Evolutionary conservation across 83 land plant species (phyloP).

Genomic region (Larix sibirica): DNA sequence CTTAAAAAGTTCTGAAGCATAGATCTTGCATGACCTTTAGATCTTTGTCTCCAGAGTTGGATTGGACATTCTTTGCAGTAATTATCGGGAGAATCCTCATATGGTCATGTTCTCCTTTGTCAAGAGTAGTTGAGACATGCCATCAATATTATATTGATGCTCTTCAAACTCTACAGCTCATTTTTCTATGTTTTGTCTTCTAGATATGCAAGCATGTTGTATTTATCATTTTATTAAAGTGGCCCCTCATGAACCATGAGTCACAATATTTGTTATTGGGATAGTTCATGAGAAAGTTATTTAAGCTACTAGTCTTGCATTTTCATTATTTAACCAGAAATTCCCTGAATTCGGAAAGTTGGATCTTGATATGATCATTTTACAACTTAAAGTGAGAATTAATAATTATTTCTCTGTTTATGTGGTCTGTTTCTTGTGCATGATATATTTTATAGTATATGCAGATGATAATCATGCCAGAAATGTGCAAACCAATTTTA

Average conservation of each 20-base stretch:
- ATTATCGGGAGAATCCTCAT: not conserved
- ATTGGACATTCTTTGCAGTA: constrained; percentile 6
- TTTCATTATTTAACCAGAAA: not conserved
- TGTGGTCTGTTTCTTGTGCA: too few species aligned
- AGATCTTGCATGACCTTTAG: not conserved
- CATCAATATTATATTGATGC: not conserved
- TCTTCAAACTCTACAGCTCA: not conserved
- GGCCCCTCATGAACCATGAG: not conserved
- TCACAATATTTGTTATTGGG: not conserved
- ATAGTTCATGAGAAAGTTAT: not conserved
- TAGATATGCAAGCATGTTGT: not conserved
- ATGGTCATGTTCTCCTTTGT: not conserved
- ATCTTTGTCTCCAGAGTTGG: not conserved
- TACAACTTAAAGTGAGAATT: not conserved
- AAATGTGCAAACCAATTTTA: not conserved
- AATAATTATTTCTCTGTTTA: too few species aligned
- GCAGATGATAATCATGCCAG: too few species aligned
- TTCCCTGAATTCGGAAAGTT: not conserved
- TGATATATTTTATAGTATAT: too few species aligned
- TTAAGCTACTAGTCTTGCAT: not conserved
- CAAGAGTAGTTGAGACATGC: not conserved
- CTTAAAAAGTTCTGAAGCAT: not conserved
- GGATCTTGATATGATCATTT: not conserved
- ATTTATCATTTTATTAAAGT: not conserved
- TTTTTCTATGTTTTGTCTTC: not conserved